phyloP scores from a whole-genome alignment of 208 protist genomes.

The Leishmania tropica region DNA sequence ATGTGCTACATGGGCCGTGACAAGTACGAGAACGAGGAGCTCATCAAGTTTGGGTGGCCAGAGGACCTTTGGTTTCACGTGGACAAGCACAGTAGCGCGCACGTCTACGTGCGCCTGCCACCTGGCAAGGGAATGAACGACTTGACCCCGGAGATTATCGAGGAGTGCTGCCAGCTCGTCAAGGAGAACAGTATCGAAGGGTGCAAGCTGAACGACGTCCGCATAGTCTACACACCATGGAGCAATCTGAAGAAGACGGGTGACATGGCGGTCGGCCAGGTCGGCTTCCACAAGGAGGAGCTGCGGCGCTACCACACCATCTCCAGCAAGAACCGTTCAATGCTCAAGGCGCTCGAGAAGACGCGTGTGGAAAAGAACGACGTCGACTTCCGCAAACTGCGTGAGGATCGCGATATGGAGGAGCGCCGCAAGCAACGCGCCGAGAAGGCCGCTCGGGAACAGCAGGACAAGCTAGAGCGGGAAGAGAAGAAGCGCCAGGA shows the following conservation, averaged over 20 bases:
- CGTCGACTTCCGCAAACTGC: conserved; percentile 79
- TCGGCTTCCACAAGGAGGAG: conserved; percentile 93
- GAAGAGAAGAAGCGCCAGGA: conserved; percentile 78
- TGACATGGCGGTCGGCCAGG: conserved; percentile 96
- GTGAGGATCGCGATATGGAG: conserved; percentile 79
- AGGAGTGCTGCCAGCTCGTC: conserved; percentile 97
- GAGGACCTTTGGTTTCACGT: conserved; percentile 99
- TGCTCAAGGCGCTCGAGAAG: conserved; percentile 95
- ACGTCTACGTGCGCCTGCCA: conserved; percentile 97
- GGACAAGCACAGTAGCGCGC: conserved; percentile 96
- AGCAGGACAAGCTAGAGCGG: conserved; percentile 67
- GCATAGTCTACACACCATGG: conserved; percentile 97
- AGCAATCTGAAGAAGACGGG: conserved; percentile 97
- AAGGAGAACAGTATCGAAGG: conserved; percentile 98
- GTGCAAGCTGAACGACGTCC: conserved; percentile 92
- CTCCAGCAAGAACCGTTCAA: conserved; percentile 82
- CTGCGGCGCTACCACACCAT: conserved; percentile 79
- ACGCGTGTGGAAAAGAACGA: conserved; percentile 92
- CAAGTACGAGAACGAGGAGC: conserved; percentile 99
- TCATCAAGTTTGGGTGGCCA: conserved; percentile 97
- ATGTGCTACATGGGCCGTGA: conserved; percentile 98
- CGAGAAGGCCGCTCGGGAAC: conserved; percentile 40
- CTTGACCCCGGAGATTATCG: conserved; percentile 92
- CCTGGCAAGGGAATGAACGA: conserved; percentile 92
- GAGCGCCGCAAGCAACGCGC: conserved; percentile 55